These are phyloP conservation scores for Aphanomyces cochlioides DNA, from an alignment of 352 stramenopile genomes.

Conservation along the genomic window DNA sequence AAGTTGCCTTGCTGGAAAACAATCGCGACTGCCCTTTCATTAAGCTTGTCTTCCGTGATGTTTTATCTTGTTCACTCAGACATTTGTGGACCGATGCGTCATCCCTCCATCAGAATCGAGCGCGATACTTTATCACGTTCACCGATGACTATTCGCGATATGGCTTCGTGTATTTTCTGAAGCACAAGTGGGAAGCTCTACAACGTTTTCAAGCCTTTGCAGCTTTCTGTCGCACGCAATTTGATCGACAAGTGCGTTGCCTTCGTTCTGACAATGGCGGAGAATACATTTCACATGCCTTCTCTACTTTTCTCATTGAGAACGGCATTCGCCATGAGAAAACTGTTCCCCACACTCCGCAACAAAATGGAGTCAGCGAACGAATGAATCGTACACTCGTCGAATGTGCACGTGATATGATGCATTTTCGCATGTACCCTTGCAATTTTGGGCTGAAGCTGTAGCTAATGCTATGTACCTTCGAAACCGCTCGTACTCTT, in stretches of 20 bases:
- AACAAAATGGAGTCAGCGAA: no score
- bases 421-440: no score
- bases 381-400: no score
- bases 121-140: background rate
- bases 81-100: constrained; percentile 7
- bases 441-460: no score
- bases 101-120: background rate
- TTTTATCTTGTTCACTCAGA: background rate
- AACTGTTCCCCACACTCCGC: no score
- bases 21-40: constrained; percentile 7
- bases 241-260: background rate
- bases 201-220: background rate
- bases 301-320: no score
- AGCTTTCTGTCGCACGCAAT: constrained; percentile 1
- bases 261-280: background rate
- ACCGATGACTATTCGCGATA: constrained; percentile 1
- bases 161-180: background rate
- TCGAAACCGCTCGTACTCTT: no score
- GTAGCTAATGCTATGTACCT: no score
- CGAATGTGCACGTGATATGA: no score
- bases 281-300: no score
- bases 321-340: no score
- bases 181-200: constrained; percentile 1
- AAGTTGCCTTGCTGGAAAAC: background rate
- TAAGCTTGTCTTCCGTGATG: background rate